phyloP scores from a whole-genome alignment of 495 filamentous ascomycete species.

The Lasiosphaeria miniovina region DNA sequence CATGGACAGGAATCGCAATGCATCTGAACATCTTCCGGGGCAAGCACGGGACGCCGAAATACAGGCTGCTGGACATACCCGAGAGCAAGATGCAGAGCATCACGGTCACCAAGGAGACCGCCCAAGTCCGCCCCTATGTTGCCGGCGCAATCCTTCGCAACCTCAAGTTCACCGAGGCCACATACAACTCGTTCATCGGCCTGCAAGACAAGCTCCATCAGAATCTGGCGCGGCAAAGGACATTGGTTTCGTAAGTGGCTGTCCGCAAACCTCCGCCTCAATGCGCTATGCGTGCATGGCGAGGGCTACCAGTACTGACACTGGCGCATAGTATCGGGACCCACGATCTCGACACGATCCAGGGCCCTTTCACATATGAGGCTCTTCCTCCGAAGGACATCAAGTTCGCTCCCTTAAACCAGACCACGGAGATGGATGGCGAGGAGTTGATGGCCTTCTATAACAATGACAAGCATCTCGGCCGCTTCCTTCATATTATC shows the following conservation, averaged over 20 bases:
- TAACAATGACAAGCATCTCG: slow-evolving; percentile 82
- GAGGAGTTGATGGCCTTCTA: slow-evolving; percentile 93
- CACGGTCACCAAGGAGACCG: slow-evolving; percentile 75
- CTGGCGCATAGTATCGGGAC: slow-evolving; percentile 65
- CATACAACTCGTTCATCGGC: slow-evolving; percentile 95
- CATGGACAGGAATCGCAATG: slow-evolving; percentile 64
- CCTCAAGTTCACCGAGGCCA: slow-evolving; percentile 84
- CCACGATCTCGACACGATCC: slow-evolving; percentile 89
- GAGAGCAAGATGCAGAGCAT: slow-evolving; percentile 74
- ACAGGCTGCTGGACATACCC: slow-evolving; percentile 65
- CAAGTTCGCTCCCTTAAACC: slow-evolving; percentile 85
- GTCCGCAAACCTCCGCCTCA: background rate
- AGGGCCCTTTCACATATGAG: slow-evolving; percentile 96
- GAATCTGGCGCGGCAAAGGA: slow-evolving; percentile 89
- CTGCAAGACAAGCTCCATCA: slow-evolving; percentile 98
- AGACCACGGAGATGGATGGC: slow-evolving; percentile 80
- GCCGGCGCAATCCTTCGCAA: slow-evolving; percentile 83
- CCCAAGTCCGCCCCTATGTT: slow-evolving; percentile 77
- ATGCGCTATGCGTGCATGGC: no score
- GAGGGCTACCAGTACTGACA: slow-evolving; percentile 7
- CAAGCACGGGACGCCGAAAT: slow-evolving; percentile 70
- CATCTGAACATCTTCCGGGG: slow-evolving; percentile 94
- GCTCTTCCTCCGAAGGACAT: slow-evolving; percentile 90
- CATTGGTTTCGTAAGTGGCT: slow-evolving; percentile 65
- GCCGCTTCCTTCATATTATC: slow-evolving; percentile 86